Conservation (phyloP, 1,284 basidiomycete genomes). For the Tilletia caries region DNA sequence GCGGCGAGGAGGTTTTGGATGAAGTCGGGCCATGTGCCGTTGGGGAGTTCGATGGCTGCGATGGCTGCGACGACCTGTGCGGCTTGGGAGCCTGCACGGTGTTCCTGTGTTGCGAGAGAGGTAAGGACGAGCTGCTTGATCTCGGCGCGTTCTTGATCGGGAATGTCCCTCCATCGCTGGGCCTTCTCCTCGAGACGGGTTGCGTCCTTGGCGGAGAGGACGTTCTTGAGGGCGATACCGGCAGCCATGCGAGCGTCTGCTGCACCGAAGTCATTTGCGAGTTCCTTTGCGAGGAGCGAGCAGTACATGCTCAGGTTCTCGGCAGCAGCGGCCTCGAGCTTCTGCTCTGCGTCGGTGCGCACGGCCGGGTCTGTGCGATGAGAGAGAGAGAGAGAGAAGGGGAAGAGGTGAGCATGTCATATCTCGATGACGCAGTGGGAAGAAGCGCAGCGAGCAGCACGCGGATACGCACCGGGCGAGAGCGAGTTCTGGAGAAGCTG, state of each 20-base stretch:
- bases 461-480: conserved; percentile 36
- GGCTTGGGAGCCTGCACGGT: conserved; percentile 77
- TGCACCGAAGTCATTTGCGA: conserved; percentile 40
- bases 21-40: conserved; percentile 81
- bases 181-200: conserved; percentile 58
- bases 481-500: conserved; percentile 51
- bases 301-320: conserved; percentile 50
- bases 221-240: conserved; percentile 94
- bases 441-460: neutral
- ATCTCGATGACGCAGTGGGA: no score
- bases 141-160: conserved; percentile 67
- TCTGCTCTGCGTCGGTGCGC: conserved; percentile 49
- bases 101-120: conserved; percentile 71
- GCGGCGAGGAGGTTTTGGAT: conserved; percentile 84
- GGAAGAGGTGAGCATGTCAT: conserved; percentile 11
- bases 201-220: conserved; percentile 77
- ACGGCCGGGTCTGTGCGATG: conserved; percentile 31
- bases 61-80: conserved; percentile 92
- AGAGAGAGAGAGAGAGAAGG: conserved; percentile 2
- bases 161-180: conserved; percentile 69
- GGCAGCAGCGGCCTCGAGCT: conserved; percentile 47
- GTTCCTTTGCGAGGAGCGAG: conserved; percentile 44
- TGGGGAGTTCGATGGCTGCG: conserved; percentile 85
- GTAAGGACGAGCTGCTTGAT: conserved; percentile 84
- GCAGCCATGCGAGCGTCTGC: conserved; percentile 85